Conservation (phyloP, 805 yeast species). For the Hanseniaspora meyeri region DNA sequence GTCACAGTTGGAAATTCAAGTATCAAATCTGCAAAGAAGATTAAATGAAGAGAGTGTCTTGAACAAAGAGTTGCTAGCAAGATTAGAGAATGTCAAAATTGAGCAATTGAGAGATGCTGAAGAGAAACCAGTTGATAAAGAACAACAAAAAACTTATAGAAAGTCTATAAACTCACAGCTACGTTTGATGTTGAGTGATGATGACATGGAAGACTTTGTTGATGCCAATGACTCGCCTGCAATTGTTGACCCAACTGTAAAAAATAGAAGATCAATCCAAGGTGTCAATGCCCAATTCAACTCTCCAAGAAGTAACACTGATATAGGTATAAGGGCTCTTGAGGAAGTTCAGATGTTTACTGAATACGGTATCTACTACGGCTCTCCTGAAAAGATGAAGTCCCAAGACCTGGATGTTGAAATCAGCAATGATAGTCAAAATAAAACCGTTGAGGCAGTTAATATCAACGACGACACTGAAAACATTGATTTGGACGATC, state of each 20-base stretch:
- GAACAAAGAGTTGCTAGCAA: slow-evolving; percentile 1
- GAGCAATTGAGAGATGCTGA: not conserved
- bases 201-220: slow-evolving; percentile 9
- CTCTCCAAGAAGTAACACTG: slow-evolving; percentile 10
- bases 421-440: not conserved
- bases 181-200: not conserved
- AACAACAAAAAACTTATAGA: not conserved
- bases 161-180: not conserved
- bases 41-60: not conserved
- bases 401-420: not conserved
- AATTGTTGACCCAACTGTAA: not conserved
- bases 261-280: slow-evolving; percentile 17
- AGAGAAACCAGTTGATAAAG: not conserved
- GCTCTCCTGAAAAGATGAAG: slow-evolving; percentile 16
- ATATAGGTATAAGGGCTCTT: slow-evolving; percentile 13
- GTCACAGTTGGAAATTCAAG: slow-evolving; percentile 9
- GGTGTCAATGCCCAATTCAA: slow-evolving; percentile 9
- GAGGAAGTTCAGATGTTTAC: slow-evolving; percentile 27
- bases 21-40: slow-evolving; percentile 8
- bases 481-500: not conserved
- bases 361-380: slow-evolving; percentile 23
- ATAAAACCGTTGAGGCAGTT: slow-evolving; percentile 5
- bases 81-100: not conserved
- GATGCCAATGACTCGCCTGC: slow-evolving; percentile 10
- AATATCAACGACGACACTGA: slow-evolving; percentile 9